A percentile compares a stretch with the other conserved stretches of the same genome.
Evolutionary conservation across 2,329 filamentous ascomycete genomes (phyloP).

Genomic region (Fusarium musae): DNA sequence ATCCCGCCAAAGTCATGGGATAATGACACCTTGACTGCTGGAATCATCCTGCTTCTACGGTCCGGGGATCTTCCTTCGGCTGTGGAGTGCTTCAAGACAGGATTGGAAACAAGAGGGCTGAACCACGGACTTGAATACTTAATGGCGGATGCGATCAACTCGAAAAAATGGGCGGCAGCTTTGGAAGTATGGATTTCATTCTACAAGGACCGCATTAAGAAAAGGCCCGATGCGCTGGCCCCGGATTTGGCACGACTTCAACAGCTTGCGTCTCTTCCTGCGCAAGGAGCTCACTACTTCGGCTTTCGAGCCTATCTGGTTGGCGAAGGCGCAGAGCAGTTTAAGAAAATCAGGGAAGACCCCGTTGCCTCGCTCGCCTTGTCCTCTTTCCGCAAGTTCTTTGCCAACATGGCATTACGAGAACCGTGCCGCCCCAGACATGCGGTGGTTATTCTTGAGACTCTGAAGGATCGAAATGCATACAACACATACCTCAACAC

Average conservation of each 20-base stretch:
- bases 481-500: constrained; percentile 58
- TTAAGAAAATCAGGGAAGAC: constrained; percentile 40
- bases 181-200: constrained; percentile 54
- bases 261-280: constrained; percentile 42
- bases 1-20: constrained; percentile 54
- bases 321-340: constrained; percentile 39
- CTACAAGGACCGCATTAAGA: constrained; percentile 35
- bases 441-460: constrained; percentile 53
- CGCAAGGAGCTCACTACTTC: constrained; percentile 48
- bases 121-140: constrained; percentile 58
- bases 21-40: constrained; percentile 52
- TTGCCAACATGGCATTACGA: constrained; percentile 48
- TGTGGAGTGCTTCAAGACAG: constrained; percentile 53
- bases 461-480: constrained; percentile 51
- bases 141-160: constrained; percentile 54
- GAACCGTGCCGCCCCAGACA: constrained; percentile 50
- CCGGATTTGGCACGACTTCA: constrained; percentile 32
- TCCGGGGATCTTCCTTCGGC: constrained; percentile 54
- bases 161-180: constrained; percentile 50
- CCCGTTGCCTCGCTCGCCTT: constrained; percentile 40
- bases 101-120: constrained; percentile 49
- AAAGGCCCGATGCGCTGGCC: neutral
- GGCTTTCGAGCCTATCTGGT: constrained; percentile 50
- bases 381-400: constrained; percentile 44
- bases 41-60: constrained; percentile 55